These are phyloP conservation scores for Ceratorhiza oryzae-sativae DNA, from an alignment of 1,284 basidiomycete species.

Conservation along the genomic window DNA sequence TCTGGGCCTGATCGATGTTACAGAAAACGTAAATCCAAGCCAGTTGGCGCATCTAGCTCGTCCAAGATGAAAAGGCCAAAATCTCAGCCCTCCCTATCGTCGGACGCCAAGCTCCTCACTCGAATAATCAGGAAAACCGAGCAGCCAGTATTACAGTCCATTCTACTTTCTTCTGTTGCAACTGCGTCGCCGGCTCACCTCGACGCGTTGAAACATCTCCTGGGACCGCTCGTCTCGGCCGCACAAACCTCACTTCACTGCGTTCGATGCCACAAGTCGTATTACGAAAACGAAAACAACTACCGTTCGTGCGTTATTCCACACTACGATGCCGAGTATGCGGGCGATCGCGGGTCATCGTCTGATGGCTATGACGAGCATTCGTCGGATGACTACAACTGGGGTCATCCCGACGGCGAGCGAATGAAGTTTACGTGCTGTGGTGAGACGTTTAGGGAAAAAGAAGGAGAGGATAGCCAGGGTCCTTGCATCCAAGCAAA, in stretches of 20 bases:
- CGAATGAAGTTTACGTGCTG: background rate
- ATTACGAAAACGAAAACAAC: background rate
- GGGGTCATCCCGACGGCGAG: background rate
- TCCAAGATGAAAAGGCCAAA: background rate
- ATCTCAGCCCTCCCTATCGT: background rate
- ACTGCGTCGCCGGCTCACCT: background rate
- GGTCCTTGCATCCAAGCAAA: background rate
- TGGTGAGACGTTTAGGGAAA: background rate
- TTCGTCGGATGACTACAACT: background rate
- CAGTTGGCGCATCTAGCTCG: background rate
- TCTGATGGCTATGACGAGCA: background rate
- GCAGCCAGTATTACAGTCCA: background rate
- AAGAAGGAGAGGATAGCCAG: background rate
- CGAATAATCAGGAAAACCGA: background rate
- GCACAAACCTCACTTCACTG: background rate
- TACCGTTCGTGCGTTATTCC: background rate
- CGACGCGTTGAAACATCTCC: background rate
- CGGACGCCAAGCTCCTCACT: background rate
- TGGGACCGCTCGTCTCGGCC: background rate
- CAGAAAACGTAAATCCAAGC: background rate
- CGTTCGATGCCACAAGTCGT: conserved; percentile 13
- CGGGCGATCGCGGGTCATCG: background rate
- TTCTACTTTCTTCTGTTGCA: background rate
- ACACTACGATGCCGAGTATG: background rate
- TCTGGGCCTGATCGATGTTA: background rate